phyloP scores from a whole-genome alignment of 2,329 filamentous ascomycete species.

The Scedosporium aurantiacum region DNA sequence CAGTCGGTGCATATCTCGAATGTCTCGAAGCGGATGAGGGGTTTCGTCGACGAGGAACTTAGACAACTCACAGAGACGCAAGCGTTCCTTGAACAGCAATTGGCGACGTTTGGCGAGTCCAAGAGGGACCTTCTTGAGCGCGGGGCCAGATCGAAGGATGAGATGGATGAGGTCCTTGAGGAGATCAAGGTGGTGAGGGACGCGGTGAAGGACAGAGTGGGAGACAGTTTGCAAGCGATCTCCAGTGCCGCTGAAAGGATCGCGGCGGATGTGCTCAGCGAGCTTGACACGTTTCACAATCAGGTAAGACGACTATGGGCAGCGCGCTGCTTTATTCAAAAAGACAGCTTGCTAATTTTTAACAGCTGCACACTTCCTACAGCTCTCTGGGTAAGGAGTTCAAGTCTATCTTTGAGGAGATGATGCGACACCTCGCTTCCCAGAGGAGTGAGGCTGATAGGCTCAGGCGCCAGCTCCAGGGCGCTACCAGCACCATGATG shows the following conservation, averaged over 20 bases:
- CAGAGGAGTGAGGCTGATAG: constrained; percentile 52
- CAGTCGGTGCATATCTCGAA: constrained; percentile 60
- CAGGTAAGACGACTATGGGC: constrained; percentile 31
- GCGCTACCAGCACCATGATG: constrained; percentile 56
- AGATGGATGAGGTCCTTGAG: constrained; percentile 83
- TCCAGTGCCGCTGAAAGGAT: constrained; percentile 79
- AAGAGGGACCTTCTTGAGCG: constrained; percentile 58
- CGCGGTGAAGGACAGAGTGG: constrained; percentile 76
- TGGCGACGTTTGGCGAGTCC: constrained; percentile 55
- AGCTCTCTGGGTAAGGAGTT: constrained; percentile 75
- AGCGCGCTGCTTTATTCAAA: not conserved
- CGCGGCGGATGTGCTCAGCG: constrained; percentile 75
- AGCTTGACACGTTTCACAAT: constrained; percentile 73
- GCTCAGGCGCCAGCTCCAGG: constrained; percentile 60
- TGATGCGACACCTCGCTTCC: constrained; percentile 49
- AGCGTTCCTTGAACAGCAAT: constrained; percentile 57
- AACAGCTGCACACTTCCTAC: constrained; percentile 71
- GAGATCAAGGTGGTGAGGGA: constrained; percentile 87
- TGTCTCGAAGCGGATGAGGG: constrained; percentile 61
- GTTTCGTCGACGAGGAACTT: constrained; percentile 67
- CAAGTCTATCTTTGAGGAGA: constrained; percentile 71
- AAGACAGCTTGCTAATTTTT: not conserved
- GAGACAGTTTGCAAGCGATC: constrained; percentile 72
- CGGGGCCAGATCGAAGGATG: constrained; percentile 60
- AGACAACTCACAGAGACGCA: constrained; percentile 60